Evolutionary conservation across 2,329 filamentous ascomycete genomes (phyloP).

Genomic region (Domatiomyces catenatus): DNA sequence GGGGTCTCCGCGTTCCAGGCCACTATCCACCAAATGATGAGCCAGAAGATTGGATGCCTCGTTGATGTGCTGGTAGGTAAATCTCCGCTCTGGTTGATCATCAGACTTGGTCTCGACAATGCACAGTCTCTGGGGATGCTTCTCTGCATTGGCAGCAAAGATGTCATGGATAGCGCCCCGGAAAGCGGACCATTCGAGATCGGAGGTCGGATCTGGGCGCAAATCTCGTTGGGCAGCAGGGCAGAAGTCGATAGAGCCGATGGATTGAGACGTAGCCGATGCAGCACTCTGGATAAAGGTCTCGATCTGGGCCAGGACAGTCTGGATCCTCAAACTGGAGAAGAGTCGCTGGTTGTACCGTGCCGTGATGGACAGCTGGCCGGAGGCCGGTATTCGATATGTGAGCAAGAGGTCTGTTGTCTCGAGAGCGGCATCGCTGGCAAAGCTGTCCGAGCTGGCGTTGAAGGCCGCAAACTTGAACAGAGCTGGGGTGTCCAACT

Average conservation of each 20-base stretch:
- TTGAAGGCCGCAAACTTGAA: conserved; percentile 35
- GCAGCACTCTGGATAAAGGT: conserved; percentile 28
- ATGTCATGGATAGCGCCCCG: conserved; percentile 31
- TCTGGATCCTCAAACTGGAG: conserved; percentile 30
- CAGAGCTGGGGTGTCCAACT: conserved; percentile 22
- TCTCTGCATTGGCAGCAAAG: conserved; percentile 38
- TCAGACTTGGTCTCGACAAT: conserved; percentile 48
- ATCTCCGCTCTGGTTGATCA: conserved; percentile 44
- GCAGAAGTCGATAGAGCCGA: conserved; percentile 30
- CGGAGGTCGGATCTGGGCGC: conserved; percentile 29
- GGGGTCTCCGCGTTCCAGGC: conserved; percentile 65
- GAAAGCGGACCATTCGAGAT: conserved; percentile 32
- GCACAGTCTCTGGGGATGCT: conserved; percentile 52
- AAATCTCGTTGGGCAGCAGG: conserved; percentile 11
- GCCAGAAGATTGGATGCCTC: conserved; percentile 69
- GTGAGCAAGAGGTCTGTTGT: conserved; percentile 29
- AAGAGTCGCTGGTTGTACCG: conserved; percentile 33
- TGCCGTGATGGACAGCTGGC: conserved; percentile 23
- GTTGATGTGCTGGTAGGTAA: conserved; percentile 75
- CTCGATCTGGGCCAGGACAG: conserved; percentile 29
- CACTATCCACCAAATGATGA: conserved; percentile 59
- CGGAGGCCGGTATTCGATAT: conserved; percentile 19
- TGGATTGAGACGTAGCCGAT: conserved; percentile 24
- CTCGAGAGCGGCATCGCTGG: conserved; percentile 29
- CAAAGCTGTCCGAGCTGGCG: conserved; percentile 23